Base-by-base conservation (phyloP, 257 asterid species). In the Primulina tabacum region DNA sequence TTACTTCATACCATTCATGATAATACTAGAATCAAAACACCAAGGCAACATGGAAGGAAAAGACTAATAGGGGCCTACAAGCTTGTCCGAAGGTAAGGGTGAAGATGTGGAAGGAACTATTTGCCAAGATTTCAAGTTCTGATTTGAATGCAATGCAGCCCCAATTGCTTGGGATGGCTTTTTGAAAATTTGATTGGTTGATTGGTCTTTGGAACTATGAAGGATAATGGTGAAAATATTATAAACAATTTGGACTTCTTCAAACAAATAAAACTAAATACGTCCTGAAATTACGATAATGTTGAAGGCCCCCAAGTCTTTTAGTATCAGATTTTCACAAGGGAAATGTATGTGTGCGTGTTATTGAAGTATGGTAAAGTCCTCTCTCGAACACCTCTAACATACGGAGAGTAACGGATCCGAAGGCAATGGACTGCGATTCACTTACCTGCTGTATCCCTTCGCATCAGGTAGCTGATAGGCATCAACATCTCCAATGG, bases 381-480 rank as follows among this genome's bases (percentile, higher is more conserved):
- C 20, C 70, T 56, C 52, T 34, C 43, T 53, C 50, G 18, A 35
- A 52, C 33, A 55, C 5, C 12, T 17, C 20, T 38, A 12, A 53
- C 63, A 34, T 18, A 64, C 56, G 60, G 6, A 60, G 24, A 67
- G 37, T 60, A 57, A 70, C 4, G 55, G 38, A 17, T 71, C 24
- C 29, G 37, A 35, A 17, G 68, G 30, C 18, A 65, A 68, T 58
- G 58, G 14, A 34, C 63, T 47, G 70, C 59, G 21, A 57, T 62
- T 53, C 50, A 18, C 88, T 73, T 76, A 89, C 99, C 99, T 89
- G 59, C 90, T 94, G 70, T 94, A 94, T 74, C 99, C 99, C 79
- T 94, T 94, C 71, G 99, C 97, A 75, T 91, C 99, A 64, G 97
- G 97, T 60, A 94, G 91, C 83, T 91, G 97, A 80, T 91, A 94